Percentiles rank a stretch among this genome's conserved stretches.
Conservation (phyloP, 345 rosid species). For the Citrus hindsii region DNA sequence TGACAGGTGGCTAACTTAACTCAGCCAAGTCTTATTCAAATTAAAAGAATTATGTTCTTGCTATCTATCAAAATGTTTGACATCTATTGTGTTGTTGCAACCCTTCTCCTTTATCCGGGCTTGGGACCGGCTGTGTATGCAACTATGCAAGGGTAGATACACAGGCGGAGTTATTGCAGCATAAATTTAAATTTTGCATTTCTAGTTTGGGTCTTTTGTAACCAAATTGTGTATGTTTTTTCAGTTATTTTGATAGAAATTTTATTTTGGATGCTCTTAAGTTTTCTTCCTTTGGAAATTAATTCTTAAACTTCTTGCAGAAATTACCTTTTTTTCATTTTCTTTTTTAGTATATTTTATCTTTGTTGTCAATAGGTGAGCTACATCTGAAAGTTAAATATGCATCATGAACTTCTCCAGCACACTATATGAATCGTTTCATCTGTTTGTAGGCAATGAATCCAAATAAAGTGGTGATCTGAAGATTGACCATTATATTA, state of each 20-base stretch:
- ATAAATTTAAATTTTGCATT: neutral
- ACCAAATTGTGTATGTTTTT: neutral
- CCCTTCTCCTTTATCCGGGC: slow-evolving; percentile 33
- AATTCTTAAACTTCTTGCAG: neutral
- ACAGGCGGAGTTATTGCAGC: slow-evolving; percentile 28
- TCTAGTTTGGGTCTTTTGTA: neutral
- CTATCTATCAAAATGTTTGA: neutral
- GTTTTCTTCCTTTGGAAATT: neutral
- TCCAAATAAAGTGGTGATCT: neutral
- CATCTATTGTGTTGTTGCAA: slow-evolving; percentile 3
- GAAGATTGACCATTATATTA: neutral
- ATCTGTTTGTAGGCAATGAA: neutral
- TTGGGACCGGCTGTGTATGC: slow-evolving; percentile 30
- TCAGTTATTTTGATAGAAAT: neutral
- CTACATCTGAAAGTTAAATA: neutral
- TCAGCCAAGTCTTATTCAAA: neutral
- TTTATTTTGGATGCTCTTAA: neutral
- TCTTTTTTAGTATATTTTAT: neutral
- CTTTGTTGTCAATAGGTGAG: neutral
- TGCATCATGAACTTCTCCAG: neutral
- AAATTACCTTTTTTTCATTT: neutral
- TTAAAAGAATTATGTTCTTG: neutral
- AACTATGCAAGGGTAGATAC: slow-evolving; percentile 7
- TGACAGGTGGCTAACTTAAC: neutral
- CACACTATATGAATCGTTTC: neutral